Percentiles rank a stretch among this genome's conserved stretches.
Evolutionary conservation across 108 stramenopile genomes (phyloP).

Genomic region (Fragilaria crotonensis): DNA sequence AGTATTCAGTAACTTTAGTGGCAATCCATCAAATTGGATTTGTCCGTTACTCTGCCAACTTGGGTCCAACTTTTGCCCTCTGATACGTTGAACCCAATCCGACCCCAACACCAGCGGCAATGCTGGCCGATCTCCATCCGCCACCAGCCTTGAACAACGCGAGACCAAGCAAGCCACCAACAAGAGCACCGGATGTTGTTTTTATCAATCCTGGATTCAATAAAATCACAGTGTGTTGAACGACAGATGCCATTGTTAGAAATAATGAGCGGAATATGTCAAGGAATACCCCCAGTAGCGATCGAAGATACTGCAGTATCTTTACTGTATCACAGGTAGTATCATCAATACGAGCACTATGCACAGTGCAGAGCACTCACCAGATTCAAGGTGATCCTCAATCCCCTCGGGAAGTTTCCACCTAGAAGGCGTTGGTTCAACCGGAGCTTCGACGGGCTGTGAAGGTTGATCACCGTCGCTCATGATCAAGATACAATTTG

Average conservation of each 20-base stretch:
- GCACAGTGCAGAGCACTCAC: slow-evolving; percentile 9
- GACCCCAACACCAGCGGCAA: slow-evolving; percentile 45
- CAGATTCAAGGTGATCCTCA: slow-evolving; percentile 48
- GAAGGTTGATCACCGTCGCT: too few species aligned
- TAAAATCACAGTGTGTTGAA: neutral
- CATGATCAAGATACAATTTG: too few species aligned
- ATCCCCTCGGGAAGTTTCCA: slow-evolving; percentile 56
- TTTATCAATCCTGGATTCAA: slow-evolving; percentile 21
- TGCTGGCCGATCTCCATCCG: slow-evolving; percentile 30
- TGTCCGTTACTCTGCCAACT: too few species aligned
- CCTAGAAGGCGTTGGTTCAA: neutral
- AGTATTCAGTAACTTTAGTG: too few species aligned
- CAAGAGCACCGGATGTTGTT: slow-evolving; percentile 25
- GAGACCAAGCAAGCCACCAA: slow-evolving; percentile 40
- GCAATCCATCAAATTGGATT: too few species aligned
- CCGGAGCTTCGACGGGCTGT: too few species aligned
- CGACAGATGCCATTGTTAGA: neutral
- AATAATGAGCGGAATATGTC: neutral
- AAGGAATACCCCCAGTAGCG: neutral
- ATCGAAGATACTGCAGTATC: too few species aligned
- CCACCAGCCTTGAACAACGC: slow-evolving; percentile 35
- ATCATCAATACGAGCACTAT: neutral
- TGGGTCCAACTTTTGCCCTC: slow-evolving; percentile 4
- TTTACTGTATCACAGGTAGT: too few species aligned
- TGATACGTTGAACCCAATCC: slow-evolving; percentile 49